Base-by-base conservation (phyloP, 2,329 filamentous ascomycete genomes). In the Fusarium pseudocircinatum region DNA sequence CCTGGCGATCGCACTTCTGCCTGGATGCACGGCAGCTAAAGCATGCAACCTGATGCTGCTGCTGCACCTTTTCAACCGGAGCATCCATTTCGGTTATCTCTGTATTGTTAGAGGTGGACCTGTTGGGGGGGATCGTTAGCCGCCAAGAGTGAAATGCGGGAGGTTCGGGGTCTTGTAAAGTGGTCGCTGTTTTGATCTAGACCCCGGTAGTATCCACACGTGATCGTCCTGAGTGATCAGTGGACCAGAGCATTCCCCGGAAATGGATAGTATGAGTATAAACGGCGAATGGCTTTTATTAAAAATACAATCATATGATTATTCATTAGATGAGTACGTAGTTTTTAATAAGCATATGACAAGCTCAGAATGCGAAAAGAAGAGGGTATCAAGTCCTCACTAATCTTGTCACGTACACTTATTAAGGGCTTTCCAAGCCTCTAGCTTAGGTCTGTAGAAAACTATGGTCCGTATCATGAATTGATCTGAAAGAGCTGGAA, bases 131-230 rank as follows among this genome's bases (percentile, higher is more conserved):
- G 3, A 24, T 28, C 13, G 4, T 47, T 40, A 46, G 36, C 62
- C 34, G 36, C 30, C 36, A 37, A 22, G 26, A 39, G 42, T 28
- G 20, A 26, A 47, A 37, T n/a, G 18, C 26, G 18, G 47, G n/a
- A 34, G 46, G 18, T 26, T 68, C 63, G 56, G 65, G 26, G 36
- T 67, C 52, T 67, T 67, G 64, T 61, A 49, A 40, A 14, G 26
- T 32, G 10, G 64, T 63, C 65, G 63, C 65, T 68, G 30, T 68
- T 44, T 68, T 68, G 64, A 68, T 68, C 63, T 63, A 68, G 47
- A 63, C 56, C 37, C 65, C 65, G 9, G 7, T 6, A 7, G 13
- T 4, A 15, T 3, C 1, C 26, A 42, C 65, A 68, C 65, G 65
- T 68, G 65, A 68, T 39, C 7, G 24, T 26, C 50, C 10, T 28